Evolutionary conservation across 2,329 filamentous ascomycete genomes (phyloP), one percentile per base, ranked within the genome.

Genomic region (Scopulariopsis brevicaulis): DNA sequence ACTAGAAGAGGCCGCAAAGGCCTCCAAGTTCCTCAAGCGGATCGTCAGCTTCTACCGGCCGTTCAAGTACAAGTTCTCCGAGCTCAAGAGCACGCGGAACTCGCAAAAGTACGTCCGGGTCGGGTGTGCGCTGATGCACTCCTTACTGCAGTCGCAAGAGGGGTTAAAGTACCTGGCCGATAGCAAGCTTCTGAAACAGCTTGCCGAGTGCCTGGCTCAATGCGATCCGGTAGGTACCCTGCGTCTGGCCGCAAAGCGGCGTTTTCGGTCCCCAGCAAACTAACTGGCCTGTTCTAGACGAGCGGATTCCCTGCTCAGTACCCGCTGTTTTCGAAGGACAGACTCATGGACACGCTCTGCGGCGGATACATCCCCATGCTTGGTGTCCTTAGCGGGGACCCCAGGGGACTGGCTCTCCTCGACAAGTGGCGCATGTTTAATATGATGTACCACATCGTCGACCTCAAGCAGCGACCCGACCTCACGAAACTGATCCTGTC

Each of bases 381-480:
- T 1, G 95, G 94, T 8, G 85, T 90, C 12, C 73, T 99, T 59
- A 97, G 88, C 64, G 86, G 86, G 57, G 90, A 96, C 65, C 75
- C 81, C 0, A 89, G 87, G 64, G 94, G 94, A 0, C 78, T 97
- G 25, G 84, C 87, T 61, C 93, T 99, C 74, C 82, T 99, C 67
- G 93, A 97, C 69, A 80, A 90, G 65, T 97, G 94, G 93, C 90
- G 91, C 65, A 95, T 99, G 80, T 92, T 96, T 73, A 97, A 97
- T 71, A 99, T 99, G 90, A 95, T 97, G 79, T 99, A 99, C 69
- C 94, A 97, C 71, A 96, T 99, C 61, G 82, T 96, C 59, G 93
- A 97, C 67, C 78, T 96, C 52, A 90, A 89, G 65, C 88, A 94
- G 70, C 87, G 94, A 2, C 90, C 93, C 53, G 94, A 99, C 69